Percentiles rank a stretch among this genome's conserved stretches.
phyloP scores from a whole-genome alignment of 192 early-diverging fungal genomes.

The Allomyces arbusculus region DNA sequence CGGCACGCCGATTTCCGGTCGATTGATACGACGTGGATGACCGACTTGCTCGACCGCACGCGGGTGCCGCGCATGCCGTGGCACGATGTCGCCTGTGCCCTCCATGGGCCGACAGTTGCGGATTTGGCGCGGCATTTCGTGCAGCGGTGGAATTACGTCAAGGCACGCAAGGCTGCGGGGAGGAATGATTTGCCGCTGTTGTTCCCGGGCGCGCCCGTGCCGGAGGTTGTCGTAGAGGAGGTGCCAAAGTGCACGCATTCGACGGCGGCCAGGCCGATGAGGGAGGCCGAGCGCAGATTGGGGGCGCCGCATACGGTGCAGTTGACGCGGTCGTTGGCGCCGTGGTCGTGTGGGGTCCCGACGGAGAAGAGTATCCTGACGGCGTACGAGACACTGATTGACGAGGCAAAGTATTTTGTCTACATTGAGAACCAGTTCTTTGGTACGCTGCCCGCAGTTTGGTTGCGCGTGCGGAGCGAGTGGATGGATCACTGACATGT shows the following conservation, averaged over 20 bases:
- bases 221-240: no score
- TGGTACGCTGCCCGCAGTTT: conserved; percentile 20
- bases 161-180: conserved; percentile 41
- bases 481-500: not conserved
- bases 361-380: conserved; percentile 36
- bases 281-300: no score
- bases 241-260: no score
- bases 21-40: conserved; percentile 18
- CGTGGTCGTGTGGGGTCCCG: conserved; percentile 15
- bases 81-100: conserved; percentile 64
- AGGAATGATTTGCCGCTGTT: conserved; percentile 36
- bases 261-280: no score
- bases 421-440: conserved; percentile 91
- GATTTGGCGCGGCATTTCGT: conserved; percentile 69
- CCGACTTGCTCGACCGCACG: conserved; percentile 21
- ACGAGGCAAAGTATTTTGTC: conserved; percentile 51
- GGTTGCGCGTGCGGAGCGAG: no score
- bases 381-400: conserved; percentile 54
- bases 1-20: conserved; percentile 56
- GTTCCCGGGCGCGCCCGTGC: conserved; percentile 16
- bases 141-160: conserved; percentile 75
- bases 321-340: conserved; percentile 2
- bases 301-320: not conserved
- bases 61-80: conserved; percentile 56
- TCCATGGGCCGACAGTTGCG: conserved; percentile 54